Evolutionary conservation across 2,329 filamentous ascomycete genomes (phyloP).

Genomic region (Verticillium dahliae): DNA sequence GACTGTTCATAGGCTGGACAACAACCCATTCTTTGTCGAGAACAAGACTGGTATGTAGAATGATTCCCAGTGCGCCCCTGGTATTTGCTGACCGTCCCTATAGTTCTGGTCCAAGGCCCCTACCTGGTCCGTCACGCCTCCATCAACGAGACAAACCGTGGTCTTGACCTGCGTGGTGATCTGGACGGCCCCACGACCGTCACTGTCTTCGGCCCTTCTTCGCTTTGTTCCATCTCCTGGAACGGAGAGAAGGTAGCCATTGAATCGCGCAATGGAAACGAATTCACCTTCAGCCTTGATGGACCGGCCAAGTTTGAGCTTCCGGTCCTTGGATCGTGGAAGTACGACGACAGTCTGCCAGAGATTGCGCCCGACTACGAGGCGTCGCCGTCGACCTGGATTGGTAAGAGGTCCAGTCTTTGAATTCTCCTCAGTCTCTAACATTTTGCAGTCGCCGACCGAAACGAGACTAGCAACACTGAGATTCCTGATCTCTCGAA

Average conservation of each 20-base stretch:
- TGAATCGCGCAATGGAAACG: slow-evolving; percentile 16
- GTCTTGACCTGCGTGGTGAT: slow-evolving; percentile 38
- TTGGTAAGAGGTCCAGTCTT: slow-evolving; percentile 18
- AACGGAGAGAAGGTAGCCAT: slow-evolving; percentile 36
- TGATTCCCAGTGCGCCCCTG: neutral
- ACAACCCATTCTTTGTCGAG: neutral
- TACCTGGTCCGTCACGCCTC: slow-evolving; percentile 42
- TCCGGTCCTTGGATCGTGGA: slow-evolving; percentile 37
- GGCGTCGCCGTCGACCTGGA: slow-evolving; percentile 34
- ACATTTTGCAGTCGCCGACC: slow-evolving; percentile 31
- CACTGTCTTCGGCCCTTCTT: slow-evolving; percentile 39
- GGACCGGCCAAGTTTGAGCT: slow-evolving; percentile 24
- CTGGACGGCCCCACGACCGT: slow-evolving; percentile 31
- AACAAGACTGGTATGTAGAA: neutral
- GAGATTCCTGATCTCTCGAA: slow-evolving; percentile 40
- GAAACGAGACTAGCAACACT: slow-evolving; percentile 40
- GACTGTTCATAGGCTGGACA: neutral
- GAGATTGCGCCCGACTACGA: slow-evolving; percentile 37
- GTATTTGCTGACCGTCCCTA: neutral
- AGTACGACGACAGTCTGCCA: slow-evolving; percentile 39
- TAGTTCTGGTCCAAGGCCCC: slow-evolving; percentile 44
- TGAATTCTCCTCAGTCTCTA: neutral
- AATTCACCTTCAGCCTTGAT: slow-evolving; percentile 19
- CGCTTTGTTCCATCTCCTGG: slow-evolving; percentile 38
- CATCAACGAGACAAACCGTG: slow-evolving; percentile 22